Conservation (phyloP, 2,329 filamentous ascomycete species). For the Xylaria sp. region DNA sequence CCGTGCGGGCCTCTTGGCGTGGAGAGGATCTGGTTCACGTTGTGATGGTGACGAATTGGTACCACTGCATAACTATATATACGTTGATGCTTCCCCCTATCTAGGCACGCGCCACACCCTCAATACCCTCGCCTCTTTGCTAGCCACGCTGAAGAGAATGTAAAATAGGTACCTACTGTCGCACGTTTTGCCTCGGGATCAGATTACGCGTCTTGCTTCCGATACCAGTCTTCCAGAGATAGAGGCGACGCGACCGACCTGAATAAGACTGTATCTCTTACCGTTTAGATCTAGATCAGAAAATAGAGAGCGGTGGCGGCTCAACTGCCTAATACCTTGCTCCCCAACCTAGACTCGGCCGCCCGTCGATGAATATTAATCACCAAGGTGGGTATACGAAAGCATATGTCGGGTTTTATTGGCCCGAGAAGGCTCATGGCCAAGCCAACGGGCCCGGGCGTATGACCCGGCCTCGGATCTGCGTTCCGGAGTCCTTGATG, state of each 20-base stretch:
- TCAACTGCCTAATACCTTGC: not conserved
- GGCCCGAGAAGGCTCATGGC: slow-evolving; percentile 13
- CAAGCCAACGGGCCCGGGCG: not conserved
- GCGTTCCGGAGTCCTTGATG: slow-evolving; percentile 6
- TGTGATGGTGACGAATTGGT: not conserved
- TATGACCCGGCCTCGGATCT: slow-evolving; percentile 14
- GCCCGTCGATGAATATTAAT: not conserved
- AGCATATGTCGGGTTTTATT: slow-evolving; percentile 28
- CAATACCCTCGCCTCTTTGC: not conserved
- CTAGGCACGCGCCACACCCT: not conserved
- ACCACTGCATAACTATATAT: no score
- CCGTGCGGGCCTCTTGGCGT: not conserved
- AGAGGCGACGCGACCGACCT: no score
- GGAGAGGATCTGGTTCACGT: not conserved
- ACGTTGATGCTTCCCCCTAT: no score
- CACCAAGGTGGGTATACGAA: not conserved
- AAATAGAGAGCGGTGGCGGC: not conserved
- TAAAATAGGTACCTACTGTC: not conserved
- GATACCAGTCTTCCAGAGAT: no score
- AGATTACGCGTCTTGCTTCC: no score
- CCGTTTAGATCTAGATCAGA: not conserved
- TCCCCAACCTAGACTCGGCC: not conserved
- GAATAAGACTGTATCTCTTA: no score
- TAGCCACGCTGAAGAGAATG: not conserved
- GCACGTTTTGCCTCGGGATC: not conserved